Percentiles rank a stretch among this genome's conserved stretches.
phyloP scores from a whole-genome alignment of 208 protist species.

The Borovskyia barvae region DNA sequence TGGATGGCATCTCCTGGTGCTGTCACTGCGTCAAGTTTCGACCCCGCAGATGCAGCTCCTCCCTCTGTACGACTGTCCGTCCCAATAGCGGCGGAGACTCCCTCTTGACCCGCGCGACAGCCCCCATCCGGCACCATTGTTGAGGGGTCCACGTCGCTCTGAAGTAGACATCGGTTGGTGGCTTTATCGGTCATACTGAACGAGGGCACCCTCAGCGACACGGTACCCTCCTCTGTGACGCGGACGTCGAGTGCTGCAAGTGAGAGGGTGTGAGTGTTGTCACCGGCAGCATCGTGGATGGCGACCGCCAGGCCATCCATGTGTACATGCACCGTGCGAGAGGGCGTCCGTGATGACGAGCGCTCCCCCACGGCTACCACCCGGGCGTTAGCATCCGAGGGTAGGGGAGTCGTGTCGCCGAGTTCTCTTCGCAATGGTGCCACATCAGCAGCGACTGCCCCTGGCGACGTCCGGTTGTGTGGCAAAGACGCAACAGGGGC shows the following conservation, averaged over 20 bases:
- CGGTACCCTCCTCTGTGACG: conserved; percentile 34
- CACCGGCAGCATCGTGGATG: conserved; percentile 56
- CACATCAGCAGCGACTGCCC: no score
- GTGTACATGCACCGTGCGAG: conserved; percentile 46
- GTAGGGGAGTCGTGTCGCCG: no score
- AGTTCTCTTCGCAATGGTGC: no score
- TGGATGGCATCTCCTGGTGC: conserved; percentile 18
- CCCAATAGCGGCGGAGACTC: no score
- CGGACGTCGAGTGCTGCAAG: conserved; percentile 35
- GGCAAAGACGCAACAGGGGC: no score
- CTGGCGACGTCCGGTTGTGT: no score
- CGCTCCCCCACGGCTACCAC: not conserved
- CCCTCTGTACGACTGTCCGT: no score
- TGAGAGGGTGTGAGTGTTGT: conserved; percentile 61
- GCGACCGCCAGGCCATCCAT: conserved; percentile 48
- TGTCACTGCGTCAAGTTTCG: no score
- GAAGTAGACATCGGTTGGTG: conserved; percentile 49
- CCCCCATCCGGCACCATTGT: not conserved
- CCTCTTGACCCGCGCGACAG: no score
- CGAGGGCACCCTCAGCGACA: conserved; percentile 36
- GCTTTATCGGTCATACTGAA: conserved; percentile 61
- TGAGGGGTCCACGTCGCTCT: conserved; percentile 18
- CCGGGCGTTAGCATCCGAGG: not conserved
- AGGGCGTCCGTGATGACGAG: not conserved
- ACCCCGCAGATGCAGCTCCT: not conserved